Evolutionary conservation across 1,284 basidiomycete species (phyloP), one percentile per base, ranked within the genome.

Genomic region (Cryptococcus jaspeensis): DNA sequence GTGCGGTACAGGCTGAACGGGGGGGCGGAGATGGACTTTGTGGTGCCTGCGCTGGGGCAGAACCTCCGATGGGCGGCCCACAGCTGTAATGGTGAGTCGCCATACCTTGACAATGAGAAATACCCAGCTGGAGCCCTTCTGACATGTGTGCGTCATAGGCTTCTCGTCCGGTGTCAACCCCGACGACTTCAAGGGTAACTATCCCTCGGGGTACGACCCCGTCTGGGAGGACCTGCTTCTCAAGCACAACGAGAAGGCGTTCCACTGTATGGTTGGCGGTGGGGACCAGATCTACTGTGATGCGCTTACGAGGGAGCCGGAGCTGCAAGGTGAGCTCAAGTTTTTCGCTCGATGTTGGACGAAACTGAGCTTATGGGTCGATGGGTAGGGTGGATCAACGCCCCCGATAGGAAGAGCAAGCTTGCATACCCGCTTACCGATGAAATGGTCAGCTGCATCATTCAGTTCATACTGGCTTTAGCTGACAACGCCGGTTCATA

Each of bases 11-110:
- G 82, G 45, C 81, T 93, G 62, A 93, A 94, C 68, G 78, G 84
- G 23, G 90, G 93, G 0, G 86, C 87, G 53, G 82, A 84, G 54
- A 80, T 92, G 56, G 83, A 84, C 41, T 99, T 99, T 75, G 87
- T 84, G 68, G 86, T 98, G 13, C 94, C 95, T 0, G 89, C 86
- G 2, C 75, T 82, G 28, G 80, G 82, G 18, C 87, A 95, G 74
- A 94, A 97, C 72, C 88, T 99, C 85, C 84, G 90, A 62, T 92
- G 90, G 88, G 88, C 91, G 12, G 83, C 87, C 8, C 86, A 95
- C 58, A 72, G 70, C 53, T 83, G 82, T 71, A 82, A 83, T 59
- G 82, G 73, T 75, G 41, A 42, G 71, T 61, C 13, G 0, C 20
- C 15, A 3, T 43, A 35, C 16, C 15, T 8, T 22, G n/a, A 3